Percentiles rank a stretch among this genome's conserved stretches.
Conservation (phyloP, 352 stramenopile species). For the Globisporangium acanthophoron region DNA sequence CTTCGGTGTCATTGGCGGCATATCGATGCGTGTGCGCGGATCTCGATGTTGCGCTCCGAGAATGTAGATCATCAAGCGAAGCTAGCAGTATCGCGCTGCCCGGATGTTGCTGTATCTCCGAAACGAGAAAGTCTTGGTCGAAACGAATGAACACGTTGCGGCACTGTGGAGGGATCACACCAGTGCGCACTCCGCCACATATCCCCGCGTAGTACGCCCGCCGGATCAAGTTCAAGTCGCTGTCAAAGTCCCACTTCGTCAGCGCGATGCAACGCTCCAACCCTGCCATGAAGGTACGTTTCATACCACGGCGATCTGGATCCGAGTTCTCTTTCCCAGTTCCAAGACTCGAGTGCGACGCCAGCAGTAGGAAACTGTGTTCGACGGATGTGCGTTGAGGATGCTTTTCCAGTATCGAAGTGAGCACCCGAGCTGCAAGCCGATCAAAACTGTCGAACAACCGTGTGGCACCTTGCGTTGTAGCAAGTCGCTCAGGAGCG, state of each 20-base stretch:
- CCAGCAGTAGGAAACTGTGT: conserved; percentile 1
- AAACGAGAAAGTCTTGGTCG: conserved; percentile 27
- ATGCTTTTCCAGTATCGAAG: conserved; percentile 18
- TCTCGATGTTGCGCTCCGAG: not conserved
- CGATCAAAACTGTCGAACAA: conserved; percentile 18
- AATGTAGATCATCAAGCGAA: not conserved
- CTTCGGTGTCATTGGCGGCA: not conserved
- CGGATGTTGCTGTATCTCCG: not conserved
- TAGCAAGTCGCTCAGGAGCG: not conserved
- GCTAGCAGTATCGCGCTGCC: not conserved
- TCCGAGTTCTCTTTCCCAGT: not conserved
- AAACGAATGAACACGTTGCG: conserved; percentile 28
- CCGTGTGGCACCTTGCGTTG: not conserved
- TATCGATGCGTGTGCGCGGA: not conserved
- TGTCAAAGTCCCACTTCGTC: conserved; percentile 41
- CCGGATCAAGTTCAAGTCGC: conserved; percentile 27
- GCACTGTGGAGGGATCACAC: conserved; percentile 33
- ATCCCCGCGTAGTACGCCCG: conserved; percentile 35
- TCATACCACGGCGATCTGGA: not conserved
- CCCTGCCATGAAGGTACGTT: conserved; percentile 2
- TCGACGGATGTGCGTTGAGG: conserved; percentile 15
- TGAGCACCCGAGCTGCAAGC: conserved; percentile 15
- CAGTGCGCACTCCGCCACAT: conserved; percentile 29
- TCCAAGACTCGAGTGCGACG: not conserved
- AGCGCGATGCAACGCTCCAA: conserved; percentile 26